Base-by-base conservation (phyloP, 2,329 filamentous ascomycete species). In the Calonectria hawksworthii region DNA sequence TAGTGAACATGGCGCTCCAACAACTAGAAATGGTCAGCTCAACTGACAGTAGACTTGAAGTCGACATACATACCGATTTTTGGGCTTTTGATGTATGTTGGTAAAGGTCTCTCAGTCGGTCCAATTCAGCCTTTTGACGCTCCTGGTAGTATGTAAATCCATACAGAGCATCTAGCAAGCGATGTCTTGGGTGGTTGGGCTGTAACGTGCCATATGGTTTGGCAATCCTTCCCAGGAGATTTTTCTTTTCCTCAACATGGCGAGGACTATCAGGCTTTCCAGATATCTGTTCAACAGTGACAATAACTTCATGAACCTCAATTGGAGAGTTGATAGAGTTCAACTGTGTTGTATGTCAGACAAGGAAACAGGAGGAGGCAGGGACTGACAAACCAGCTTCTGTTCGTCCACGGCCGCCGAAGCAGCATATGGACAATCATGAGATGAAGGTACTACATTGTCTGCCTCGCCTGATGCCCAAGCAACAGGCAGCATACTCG, bases 1-100 rank as follows among this genome's bases (percentile, higher is more conserved):
- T 92, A 93, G 61, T 90, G 86, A 51, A 92, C 81, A 2, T 88
- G 83, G n/a, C 89, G 88, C 75, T 92, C 90, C 2, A 93, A 87
- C 2, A 90, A 30, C 87, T 89, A 50, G 1, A 7, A 14, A 36
- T 4, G n/a, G 54, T 54, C 14, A 34, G 23, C 14, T 28, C 16
- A 38, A 50, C 32, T 50, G 18, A 23, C 10, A n/a, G 13, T 32
- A 21, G 6, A 13, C 16, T 28, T 5, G 7, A n/a, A 7, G 30
- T 3, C 14, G 18, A n/a, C 2, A n/a, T 18, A 34, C 77, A 5
- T 68, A 83, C 80, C 47, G 76, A 76, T 50, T 83, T 84, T 54
- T 88, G 86, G 7, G 81, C 75, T 38, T 80, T 82, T 4, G 84
- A 80, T 0, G 84, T 82, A n/a, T 84, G 79, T 28, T 83, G 83